Evolutionary conservation across 192 early-diverging fungal genomes (phyloP).

Genomic region (Ambispora gerdemannii): DNA sequence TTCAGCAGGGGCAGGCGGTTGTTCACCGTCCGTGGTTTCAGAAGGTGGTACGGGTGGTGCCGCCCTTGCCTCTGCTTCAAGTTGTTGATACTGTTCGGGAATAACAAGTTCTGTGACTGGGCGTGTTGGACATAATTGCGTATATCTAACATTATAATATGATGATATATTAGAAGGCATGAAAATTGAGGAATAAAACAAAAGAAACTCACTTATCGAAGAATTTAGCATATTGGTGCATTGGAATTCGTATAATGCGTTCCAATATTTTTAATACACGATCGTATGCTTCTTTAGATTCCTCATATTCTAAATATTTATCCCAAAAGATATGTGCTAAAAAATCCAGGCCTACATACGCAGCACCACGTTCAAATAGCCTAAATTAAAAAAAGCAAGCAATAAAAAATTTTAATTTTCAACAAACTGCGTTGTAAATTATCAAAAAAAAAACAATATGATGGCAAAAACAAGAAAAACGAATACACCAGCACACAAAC

Average conservation of each 20-base stretch:
- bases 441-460: conserved; percentile 30
- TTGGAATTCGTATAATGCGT: conserved; percentile 65
- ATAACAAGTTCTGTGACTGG: conserved; percentile 56
- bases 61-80: conserved; percentile 36
- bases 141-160: conserved; percentile 44
- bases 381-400: conserved; percentile 43
- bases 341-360: conserved; percentile 63
- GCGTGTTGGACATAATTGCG: conserved; percentile 47
- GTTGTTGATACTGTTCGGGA: conserved; percentile 44
- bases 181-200: background rate
- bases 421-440: background rate
- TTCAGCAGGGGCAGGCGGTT: conserved; percentile 17
- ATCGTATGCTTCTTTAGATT: conserved; percentile 40
- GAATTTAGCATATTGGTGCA: conserved; percentile 69
- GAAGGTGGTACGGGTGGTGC: conserved; percentile 7
- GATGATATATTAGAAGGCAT: background rate
- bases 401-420: conserved; percentile 30
- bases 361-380: conserved; percentile 64
- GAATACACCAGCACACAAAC: conserved; percentile 24
- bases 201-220: conserved; percentile 59
- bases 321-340: conserved; percentile 65
- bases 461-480: conserved; percentile 25
- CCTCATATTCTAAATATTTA: conserved; percentile 55
- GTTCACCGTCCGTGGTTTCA: conserved; percentile 26
- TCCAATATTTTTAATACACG: conserved; percentile 55